A percentile compares a stretch with the other conserved stretches of the same genome.
Conservation (phyloP, 78 protist species). For the Dictyostelium brefeldianum region DNA sequence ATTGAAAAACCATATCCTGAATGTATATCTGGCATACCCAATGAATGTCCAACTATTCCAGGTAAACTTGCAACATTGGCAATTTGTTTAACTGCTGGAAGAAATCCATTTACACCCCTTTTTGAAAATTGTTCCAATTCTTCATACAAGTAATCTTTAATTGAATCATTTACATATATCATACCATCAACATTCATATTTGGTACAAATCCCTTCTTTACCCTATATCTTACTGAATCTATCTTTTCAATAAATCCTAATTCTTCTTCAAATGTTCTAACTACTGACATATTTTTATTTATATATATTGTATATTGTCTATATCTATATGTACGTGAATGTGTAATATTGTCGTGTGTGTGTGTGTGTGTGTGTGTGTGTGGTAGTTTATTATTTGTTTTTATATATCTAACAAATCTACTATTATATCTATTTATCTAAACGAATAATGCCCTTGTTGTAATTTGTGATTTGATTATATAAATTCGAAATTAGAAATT, state of each 20-base stretch:
- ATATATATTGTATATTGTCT: not conserved
- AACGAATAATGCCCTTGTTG: not conserved
- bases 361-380: too few species aligned
- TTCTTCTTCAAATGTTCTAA: conserved; percentile 68
- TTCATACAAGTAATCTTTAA: conserved; percentile 84
- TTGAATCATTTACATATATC: conserved; percentile 90
- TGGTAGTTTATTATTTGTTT: not conserved
- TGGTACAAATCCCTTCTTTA: conserved; percentile 91
- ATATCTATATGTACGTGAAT: not conserved
- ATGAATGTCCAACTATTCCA: conserved; percentile 93
- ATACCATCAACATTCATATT: conserved; percentile 90
- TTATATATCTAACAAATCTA: not conserved
- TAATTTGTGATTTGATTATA: not conserved
- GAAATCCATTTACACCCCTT: conserved; percentile 77
- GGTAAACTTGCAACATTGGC: conserved; percentile 96
- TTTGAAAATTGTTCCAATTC: conserved; percentile 87
- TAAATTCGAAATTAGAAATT: not conserved
- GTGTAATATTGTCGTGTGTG: too few species aligned
- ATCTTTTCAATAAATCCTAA: conserved; percentile 84
- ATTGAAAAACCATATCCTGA: conserved; percentile 97
- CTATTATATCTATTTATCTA: not conserved
- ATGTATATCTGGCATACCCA: conserved; percentile 96
- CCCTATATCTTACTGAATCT: conserved; percentile 69
- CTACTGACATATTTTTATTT: not conserved
- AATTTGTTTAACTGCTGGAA: conserved; percentile 92